Conservation (phyloP, 352 stramenopile genomes). For the Phytophthora kernoviae region DNA sequence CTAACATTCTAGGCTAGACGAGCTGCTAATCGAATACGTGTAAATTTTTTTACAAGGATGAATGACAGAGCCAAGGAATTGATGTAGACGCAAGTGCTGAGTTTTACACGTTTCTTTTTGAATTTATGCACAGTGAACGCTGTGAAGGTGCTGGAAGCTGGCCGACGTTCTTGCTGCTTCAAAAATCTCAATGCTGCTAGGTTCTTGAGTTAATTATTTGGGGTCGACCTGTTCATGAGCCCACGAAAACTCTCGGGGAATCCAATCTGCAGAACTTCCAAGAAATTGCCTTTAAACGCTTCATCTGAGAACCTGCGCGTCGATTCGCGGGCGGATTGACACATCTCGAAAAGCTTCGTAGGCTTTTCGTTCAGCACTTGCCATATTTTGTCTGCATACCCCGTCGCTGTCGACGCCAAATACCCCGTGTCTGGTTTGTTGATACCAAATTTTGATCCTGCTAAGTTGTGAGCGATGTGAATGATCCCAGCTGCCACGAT, state of each 20-base stretch:
- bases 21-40: too few species aligned
- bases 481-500: constrained; percentile 97
- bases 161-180: too few species aligned
- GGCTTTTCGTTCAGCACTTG: background rate
- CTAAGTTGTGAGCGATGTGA: constrained; percentile 95
- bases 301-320: constrained; percentile 61
- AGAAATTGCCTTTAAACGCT: constrained; percentile 51
- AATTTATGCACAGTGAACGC: too few species aligned
- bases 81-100: too few species aligned
- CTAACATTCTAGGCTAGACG: background rate
- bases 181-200: too few species aligned
- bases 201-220: too few species aligned
- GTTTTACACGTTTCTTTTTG: too few species aligned
- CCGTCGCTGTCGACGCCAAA: constrained; percentile 73
- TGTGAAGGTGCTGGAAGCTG: too few species aligned
- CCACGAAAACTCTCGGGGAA: background rate
- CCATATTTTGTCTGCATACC: constrained; percentile 81
- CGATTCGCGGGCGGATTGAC: constrained; percentile 28
- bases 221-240: background rate
- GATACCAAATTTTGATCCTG: constrained; percentile 93
- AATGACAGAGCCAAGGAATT: too few species aligned
- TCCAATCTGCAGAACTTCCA: constrained; percentile 25
- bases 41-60: too few species aligned
- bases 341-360: constrained; percentile 16
- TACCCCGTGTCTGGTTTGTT: constrained; percentile 71